These are phyloP conservation scores for Leptomonas pyrrhocoris DNA, from an alignment of 208 protist species.

Conservation along the genomic window DNA sequence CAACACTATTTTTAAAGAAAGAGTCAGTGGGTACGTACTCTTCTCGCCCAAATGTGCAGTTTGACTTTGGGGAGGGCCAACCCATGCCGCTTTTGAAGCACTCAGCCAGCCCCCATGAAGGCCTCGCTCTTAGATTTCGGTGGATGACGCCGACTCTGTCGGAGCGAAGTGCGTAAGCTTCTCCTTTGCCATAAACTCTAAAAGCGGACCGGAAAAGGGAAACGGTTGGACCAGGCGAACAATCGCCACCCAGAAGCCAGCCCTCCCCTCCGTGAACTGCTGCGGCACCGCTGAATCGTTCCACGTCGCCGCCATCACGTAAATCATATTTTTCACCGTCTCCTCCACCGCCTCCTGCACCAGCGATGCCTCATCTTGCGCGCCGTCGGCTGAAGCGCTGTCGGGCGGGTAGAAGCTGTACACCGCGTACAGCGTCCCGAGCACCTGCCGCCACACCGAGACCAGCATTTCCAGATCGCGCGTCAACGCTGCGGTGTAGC, in stretches of 20 bases:
- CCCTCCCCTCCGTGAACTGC: slow-evolving; percentile 10
- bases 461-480: slow-evolving; percentile 40
- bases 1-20: too few species aligned
- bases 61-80: too few species aligned
- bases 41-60: too few species aligned
- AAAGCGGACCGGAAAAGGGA: slow-evolving; percentile 50
- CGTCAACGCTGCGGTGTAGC: slow-evolving; percentile 47
- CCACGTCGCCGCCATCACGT: slow-evolving; percentile 54
- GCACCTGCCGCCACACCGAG: slow-evolving; percentile 69
- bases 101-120: too few species aligned
- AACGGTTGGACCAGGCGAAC: slow-evolving; percentile 51
- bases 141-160: neutral
- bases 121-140: neutral
- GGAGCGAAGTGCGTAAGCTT: slow-evolving; percentile 15
- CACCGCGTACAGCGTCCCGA: slow-evolving; percentile 77
- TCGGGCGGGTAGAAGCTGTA: slow-evolving; percentile 50
- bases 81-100: too few species aligned
- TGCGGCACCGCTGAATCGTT: slow-evolving; percentile 5
- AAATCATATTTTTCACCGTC: slow-evolving; percentile 88
- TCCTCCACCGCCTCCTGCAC: slow-evolving; percentile 86
- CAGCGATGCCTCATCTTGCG: slow-evolving; percentile 42
- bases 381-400: neutral
- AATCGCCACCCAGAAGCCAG: slow-evolving; percentile 50
- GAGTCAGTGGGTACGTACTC: too few species aligned
- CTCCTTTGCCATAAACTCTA: slow-evolving; percentile 48